Evolutionary conservation across 352 stramenopile genomes (phyloP), one percentile per base, ranked within the genome.

Genomic region (Phytophthora pseudosyringae): DNA sequence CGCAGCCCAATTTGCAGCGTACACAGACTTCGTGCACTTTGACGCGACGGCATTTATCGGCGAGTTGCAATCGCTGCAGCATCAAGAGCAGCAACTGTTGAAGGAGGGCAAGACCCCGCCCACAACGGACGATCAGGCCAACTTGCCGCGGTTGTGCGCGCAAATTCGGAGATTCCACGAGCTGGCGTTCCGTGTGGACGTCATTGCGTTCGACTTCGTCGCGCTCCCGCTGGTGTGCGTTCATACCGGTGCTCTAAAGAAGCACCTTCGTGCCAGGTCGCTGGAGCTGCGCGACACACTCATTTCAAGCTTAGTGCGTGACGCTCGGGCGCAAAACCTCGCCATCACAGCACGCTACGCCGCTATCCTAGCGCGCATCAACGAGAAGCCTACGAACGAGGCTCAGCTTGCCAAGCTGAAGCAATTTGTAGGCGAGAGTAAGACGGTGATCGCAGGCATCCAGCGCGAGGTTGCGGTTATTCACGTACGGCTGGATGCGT

Each of bases 301-400:
- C 18, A 84, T 98, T 26, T 81, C 93, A 26, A 86, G 87, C 33
- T 81, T 98, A 32, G 83, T 95, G 0, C 67, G 71, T 2, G 88
- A 95, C 38, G 79, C 83, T 9, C 73, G 89, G 3, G 83, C 94
- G 16, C 80, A 90, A 54, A 98, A 97, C 49, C 75, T 95, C 49
- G 80, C 88, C 18, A 97, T 98, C 53, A 97, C 93, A 6, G 63
- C 85, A 21, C 85, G 86, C 2, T 98, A 98, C 58, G 80, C 97
- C 43, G 67, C 78, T 16, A 98, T 98, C 21, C 63, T 98, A 18
- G 65, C 81, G 12, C 80, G 92, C 6, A 97, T 98, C 67, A 91
- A 88, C 33, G 88, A 98, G 46, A 98, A 98, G 50, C 94, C 93
- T 7, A 90, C 78, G 10, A 97, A 98, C 64, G 94, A 98, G 65